Conservation (phyloP, 2,329 filamentous ascomycete genomes). For the Mariannaea elegans region DNA sequence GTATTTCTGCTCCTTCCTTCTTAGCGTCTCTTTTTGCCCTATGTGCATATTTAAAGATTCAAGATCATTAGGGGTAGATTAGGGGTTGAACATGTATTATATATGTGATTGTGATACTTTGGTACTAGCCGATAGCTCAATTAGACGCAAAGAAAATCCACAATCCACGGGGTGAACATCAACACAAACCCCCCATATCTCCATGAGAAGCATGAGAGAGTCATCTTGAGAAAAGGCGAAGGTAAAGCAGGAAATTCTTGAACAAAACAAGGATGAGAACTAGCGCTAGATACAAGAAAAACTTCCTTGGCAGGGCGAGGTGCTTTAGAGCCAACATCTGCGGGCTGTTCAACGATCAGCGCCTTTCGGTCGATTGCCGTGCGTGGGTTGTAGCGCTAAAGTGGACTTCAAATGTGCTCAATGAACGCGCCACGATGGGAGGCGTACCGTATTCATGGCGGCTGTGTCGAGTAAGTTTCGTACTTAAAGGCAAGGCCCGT, state of each 20-base stretch:
- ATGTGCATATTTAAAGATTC: too few relatives aligned
- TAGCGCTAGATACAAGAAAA: not conserved
- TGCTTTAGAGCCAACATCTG: not conserved
- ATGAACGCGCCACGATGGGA: not conserved
- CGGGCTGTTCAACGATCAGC: not conserved
- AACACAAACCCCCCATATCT: constrained; percentile 42
- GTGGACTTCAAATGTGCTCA: not conserved
- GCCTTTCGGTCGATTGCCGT: not conserved
- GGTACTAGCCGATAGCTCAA: constrained; percentile 45
- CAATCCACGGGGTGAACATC: constrained; percentile 43
- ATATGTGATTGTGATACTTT: constrained; percentile 49
- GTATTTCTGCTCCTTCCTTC: too few relatives aligned
- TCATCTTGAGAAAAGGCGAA: constrained; percentile 57
- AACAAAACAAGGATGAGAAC: not conserved
- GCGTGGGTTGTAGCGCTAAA: not conserved
- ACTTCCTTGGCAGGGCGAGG: not conserved
- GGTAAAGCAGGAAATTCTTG: not conserved
- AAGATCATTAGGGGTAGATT: too few relatives aligned
- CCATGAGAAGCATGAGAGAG: too few relatives aligned
- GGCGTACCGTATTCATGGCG: too few relatives aligned
- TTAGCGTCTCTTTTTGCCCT: too few relatives aligned
- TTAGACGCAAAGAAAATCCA: constrained; percentile 42
- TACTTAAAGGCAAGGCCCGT: not conserved
- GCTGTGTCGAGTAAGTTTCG: not conserved
- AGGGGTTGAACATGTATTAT: too few relatives aligned